Conservation (phyloP, 495 filamentous ascomycete genomes). For the Polyplosphaeria fusca region DNA sequence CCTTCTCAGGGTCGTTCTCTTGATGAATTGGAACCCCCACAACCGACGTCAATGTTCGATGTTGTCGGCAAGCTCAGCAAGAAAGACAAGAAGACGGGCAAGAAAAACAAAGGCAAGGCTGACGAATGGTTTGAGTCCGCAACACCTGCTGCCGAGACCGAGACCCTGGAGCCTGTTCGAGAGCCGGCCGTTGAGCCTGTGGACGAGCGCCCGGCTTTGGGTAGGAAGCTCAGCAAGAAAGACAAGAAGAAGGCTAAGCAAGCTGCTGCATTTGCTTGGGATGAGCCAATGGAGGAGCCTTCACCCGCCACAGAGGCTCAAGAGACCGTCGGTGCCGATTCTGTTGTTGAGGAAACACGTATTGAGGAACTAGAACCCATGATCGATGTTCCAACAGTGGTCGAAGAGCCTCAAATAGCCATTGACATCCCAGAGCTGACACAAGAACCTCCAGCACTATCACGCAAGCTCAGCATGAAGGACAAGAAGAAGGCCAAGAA, state of each 20-base stretch:
- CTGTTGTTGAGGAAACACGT: not conserved
- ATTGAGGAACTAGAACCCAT: not conserved
- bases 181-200: not conserved
- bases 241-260: conserved; percentile 8
- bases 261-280: not conserved
- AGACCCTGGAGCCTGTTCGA: not conserved
- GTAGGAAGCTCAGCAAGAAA: conserved; percentile 10
- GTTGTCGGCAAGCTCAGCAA: conserved; percentile 20
- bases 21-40: not conserved
- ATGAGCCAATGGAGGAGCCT: not conserved
- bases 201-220: not conserved
- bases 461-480: conserved; percentile 15
- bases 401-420: too few species aligned
- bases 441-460: not conserved
- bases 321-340: not conserved
- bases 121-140: conserved; percentile 24
- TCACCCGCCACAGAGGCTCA: not conserved
- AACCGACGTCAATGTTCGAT: conserved; percentile 20
- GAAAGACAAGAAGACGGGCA: conserved; percentile 31
- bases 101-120: conserved; percentile 17
- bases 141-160: conserved; percentile 9
- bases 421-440: not conserved
- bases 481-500: conserved; percentile 16
- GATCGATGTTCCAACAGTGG: not conserved
- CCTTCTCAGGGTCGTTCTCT: not conserved